Conservation (phyloP, 208 protist species). For the Acanthamoeba triangularis region DNA sequence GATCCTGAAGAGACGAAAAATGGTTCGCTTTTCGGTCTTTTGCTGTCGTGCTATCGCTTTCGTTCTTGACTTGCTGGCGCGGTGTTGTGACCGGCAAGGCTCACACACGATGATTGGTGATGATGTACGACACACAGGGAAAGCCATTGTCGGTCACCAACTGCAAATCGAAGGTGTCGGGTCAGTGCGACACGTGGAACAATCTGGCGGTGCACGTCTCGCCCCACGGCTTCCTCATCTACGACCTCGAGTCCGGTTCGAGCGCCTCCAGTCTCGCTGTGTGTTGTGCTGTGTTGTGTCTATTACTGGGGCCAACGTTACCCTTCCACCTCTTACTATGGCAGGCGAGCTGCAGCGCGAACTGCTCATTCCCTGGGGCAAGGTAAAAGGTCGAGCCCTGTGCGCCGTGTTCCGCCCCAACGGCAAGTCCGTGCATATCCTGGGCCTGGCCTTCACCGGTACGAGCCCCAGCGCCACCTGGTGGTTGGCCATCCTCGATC, state of each 20-base stretch:
- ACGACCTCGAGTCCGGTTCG: not conserved
- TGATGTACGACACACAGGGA: too few species aligned
- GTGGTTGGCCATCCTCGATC: too few species aligned
- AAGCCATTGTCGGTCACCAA: not conserved
- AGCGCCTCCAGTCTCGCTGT: not conserved
- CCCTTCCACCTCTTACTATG: not conserved
- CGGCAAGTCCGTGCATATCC: not conserved
- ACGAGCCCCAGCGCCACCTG: not conserved
- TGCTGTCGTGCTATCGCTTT: not conserved
- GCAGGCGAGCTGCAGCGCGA: slow-evolving; percentile 4
- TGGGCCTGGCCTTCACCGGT: not conserved
- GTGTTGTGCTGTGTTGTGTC: not conserved
- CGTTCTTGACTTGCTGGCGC: too few species aligned
- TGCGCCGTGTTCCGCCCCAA: not conserved
- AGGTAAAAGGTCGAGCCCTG: not conserved
- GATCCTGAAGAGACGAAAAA: not conserved
- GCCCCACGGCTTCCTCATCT: slow-evolving; percentile 6
- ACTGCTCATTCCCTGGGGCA: not conserved
- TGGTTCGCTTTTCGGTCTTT: not conserved
- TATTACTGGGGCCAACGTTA: too few species aligned
- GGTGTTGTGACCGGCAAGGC: too few species aligned
- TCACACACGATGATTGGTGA: too few species aligned
- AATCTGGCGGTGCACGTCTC: not conserved
- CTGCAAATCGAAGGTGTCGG: not conserved
- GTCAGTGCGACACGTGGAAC: slow-evolving; percentile 28